phyloP scores from a whole-genome alignment of 2,329 filamentous ascomycete species.

The Neopestalotiopsis sp. region DNA sequence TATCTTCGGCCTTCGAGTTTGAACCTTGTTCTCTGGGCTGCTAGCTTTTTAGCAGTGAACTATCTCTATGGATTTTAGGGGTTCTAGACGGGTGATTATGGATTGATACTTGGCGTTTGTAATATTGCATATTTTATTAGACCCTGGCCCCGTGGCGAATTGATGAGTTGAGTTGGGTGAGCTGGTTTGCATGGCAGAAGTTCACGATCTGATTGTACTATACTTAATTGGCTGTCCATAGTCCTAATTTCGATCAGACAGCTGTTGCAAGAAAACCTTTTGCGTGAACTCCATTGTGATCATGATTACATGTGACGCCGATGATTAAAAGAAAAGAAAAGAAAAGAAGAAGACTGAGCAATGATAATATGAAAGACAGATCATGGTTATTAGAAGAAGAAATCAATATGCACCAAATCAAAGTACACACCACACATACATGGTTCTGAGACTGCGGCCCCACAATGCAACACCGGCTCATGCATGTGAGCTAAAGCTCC shows the following conservation, averaged over 20 bases:
- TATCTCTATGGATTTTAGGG: slow-evolving; percentile 1
- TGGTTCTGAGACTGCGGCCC: neutral
- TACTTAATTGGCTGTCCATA: neutral
- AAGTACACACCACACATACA: neutral
- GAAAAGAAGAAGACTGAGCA: no score
- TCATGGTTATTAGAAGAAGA: no score
- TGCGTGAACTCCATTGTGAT: neutral
- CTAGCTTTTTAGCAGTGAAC: neutral
- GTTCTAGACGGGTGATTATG: neutral
- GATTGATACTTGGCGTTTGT: neutral
- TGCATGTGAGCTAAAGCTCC: slow-evolving; percentile 11
- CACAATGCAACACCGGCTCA: slow-evolving; percentile 9
- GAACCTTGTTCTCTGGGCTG: neutral
- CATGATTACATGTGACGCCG: neutral
- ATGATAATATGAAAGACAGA: no score
- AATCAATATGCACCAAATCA: neutral
- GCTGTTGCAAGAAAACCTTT: neutral
- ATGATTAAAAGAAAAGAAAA: no score
- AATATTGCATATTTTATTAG: neutral
- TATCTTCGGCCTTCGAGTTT: neutral
- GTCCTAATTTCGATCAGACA: neutral
- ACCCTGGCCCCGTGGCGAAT: neutral
- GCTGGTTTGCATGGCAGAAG: neutral
- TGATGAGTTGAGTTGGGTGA: neutral
- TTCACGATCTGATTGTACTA: slow-evolving; percentile 8